Percentiles rank a stretch among this genome's conserved stretches.
Conservation (phyloP, 805 yeast species). For the Ogataea neopini region DNA sequence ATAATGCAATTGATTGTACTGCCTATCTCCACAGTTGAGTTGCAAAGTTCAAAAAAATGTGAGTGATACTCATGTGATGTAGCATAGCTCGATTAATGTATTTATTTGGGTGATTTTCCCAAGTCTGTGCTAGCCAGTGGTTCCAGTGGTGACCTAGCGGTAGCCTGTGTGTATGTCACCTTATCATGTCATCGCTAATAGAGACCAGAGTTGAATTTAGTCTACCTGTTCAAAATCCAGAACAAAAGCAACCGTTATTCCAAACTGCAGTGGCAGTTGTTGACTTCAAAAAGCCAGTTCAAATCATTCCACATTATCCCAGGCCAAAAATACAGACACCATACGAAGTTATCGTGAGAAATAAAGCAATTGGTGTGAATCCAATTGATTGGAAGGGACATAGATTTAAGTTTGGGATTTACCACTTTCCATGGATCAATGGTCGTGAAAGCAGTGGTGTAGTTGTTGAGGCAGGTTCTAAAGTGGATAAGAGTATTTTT, state of each 20-base stretch:
- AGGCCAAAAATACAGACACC: constrained; percentile 22
- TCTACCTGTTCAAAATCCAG: background rate
- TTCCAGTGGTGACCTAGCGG: too few species aligned
- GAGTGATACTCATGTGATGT: background rate
- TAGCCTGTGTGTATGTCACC: background rate
- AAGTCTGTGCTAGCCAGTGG: too few species aligned
- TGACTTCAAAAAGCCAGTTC: constrained; percentile 27
- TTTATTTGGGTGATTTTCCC: too few species aligned
- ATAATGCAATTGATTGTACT: background rate
- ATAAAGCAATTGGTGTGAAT: constrained; percentile 42
- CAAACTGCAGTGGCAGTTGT: constrained; percentile 28
- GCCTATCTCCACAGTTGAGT: background rate
- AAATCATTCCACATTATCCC: constrained; percentile 20
- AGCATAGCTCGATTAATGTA: background rate
- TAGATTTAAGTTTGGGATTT: constrained; percentile 46
- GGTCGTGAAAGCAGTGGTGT: constrained; percentile 49
- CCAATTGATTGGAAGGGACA: constrained; percentile 54
- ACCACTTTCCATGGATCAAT: constrained; percentile 51
- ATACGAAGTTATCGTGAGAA: constrained; percentile 31
- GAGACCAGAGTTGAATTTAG: constrained; percentile 1
- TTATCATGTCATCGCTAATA: background rate
- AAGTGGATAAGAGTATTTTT: constrained; percentile 31
- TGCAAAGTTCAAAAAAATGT: background rate
- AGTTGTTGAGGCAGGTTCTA: constrained; percentile 37
- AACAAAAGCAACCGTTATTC: background rate